Evolutionary conservation across 495 filamentous ascomycete genomes (phyloP).

Genomic region (Bacidia rubella): DNA sequence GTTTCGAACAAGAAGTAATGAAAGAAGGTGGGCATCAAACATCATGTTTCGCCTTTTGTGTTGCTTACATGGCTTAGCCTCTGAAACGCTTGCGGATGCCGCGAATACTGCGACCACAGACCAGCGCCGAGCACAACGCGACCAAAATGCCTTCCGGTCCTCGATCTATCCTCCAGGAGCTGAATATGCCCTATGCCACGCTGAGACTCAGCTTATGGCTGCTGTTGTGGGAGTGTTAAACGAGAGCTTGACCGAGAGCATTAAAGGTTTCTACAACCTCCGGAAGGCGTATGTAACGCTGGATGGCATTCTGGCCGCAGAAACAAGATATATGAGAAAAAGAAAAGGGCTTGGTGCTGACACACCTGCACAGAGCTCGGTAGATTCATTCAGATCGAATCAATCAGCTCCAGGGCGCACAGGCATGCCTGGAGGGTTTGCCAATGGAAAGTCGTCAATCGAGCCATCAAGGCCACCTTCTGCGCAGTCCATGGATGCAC

Average conservation of each 20-base stretch:
- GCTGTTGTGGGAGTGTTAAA: conserved; percentile 82
- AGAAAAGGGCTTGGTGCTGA: conserved; percentile 12
- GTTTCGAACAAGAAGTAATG: conserved; percentile 94
- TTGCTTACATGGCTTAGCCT: conserved; percentile 32
- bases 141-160: conserved; percentile 37
- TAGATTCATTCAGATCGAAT: conserved; percentile 18
- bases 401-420: conserved; percentile 11
- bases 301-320: conserved; percentile 56
- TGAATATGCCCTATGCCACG: conserved; percentile 69
- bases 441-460: conserved; percentile 4
- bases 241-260: conserved; percentile 81
- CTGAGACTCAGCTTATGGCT: conserved; percentile 75
- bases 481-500: neutral
- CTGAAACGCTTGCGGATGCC: conserved; percentile 58
- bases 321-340: conserved; percentile 40
- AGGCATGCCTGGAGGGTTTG: conserved; percentile 15
- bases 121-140: conserved; percentile 55
- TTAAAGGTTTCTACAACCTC: conserved; percentile 86
- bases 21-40: conserved; percentile 42
- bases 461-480: conserved; percentile 12
- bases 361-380: conserved; percentile 18
- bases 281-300: conserved; percentile 80
- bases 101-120: conserved; percentile 67
- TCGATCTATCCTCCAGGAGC: conserved; percentile 67
- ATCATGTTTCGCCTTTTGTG: neutral